Base-by-base conservation (phyloP, 2,329 filamentous ascomycete genomes). In the Colletotrichum navitas region DNA sequence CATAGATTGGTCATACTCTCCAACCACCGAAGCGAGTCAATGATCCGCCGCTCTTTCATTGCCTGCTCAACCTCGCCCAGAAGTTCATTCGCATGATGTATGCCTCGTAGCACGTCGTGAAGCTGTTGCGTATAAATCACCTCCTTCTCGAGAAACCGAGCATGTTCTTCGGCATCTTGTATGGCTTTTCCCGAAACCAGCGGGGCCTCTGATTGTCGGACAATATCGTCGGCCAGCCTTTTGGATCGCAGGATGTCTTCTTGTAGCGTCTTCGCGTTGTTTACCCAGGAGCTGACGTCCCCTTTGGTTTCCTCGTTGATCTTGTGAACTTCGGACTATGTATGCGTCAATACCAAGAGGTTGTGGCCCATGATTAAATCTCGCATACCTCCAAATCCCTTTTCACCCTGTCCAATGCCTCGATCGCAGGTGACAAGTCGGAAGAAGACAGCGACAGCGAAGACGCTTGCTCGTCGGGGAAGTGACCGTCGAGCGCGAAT, bases 201-300 rank as follows among this genome's bases (percentile, higher is more conserved):
- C 1, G 87, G 87, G 2, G 85, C 89, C 77, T 95, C 92, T 63
- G 94, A 91, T 76, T 94, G 89, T 55, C 91, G 88, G 6, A 95
- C 88, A 70, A 98, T 97, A 69, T 94, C 91, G 77, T 91, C 91
- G 29, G 95, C 94, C 45, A 94, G 91, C 21, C 89, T 87, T 77
- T 94, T 92, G 32, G 94, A 95, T 58, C 90, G 89, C 76, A 93
- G 90, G 74, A 98, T 95, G 78, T 98, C 95, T 73, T 91, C 89
- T 80, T 97, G 94, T 10, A 98, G 88, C 63, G 91, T 90, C 81
- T 94, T 94, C 59, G 95, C 94, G 80, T 96, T 94, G 63, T 87
- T 84, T 68, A 97, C 93, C 95, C 95, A 98, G 63, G 91, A 89
- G 78, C 94, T 92, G 62, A 97, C 92, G 77, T 97, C 92, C 49